Evolutionary conservation across 768 basidiomycete species (phyloP).

Genomic region (Trametes sanguinea): DNA sequence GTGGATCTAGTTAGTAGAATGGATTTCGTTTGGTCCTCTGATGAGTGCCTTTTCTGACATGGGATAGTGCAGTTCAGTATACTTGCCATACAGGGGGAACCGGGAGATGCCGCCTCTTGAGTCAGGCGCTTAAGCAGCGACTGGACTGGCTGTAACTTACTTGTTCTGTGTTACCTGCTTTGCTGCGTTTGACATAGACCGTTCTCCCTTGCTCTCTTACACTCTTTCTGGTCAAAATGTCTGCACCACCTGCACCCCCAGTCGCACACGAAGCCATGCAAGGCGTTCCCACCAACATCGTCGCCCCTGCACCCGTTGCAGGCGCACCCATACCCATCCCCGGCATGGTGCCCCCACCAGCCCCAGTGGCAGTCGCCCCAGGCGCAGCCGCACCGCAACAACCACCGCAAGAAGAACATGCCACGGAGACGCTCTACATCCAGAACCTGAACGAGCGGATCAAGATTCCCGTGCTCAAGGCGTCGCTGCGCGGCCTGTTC

Average conservation of each 20-base stretch:
- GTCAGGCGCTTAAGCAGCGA: no score
- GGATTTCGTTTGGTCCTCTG: no score
- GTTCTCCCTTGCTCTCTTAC: background rate
- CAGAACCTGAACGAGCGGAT: conserved; percentile 97
- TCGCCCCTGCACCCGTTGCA: conserved; percentile 28
- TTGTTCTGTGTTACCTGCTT: no score
- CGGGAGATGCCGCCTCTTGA: no score
- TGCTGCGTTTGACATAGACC: background rate
- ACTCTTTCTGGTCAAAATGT: conserved; percentile 40
- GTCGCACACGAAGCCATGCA: conserved; percentile 32
- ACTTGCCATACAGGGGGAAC: no score
- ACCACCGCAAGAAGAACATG: conserved; percentile 44
- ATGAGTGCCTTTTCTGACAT: no score
- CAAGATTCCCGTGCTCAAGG: conserved; percentile 88
- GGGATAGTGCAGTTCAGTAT: no score
- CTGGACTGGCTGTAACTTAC: no score
- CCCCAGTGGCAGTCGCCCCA: background rate
- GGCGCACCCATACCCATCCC: conserved; percentile 20
- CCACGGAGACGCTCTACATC: conserved; percentile 89
- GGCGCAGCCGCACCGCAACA: conserved; percentile 23
- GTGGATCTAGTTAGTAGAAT: no score
- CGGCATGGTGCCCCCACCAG: conserved; percentile 10
- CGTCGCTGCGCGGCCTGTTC: conserved; percentile 86
- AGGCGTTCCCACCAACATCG: conserved; percentile 21
- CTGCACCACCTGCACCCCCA: conserved; percentile 35